Percentiles rank a stretch among this genome's conserved stretches.
phyloP scores from a whole-genome alignment of 306 rosid genomes.

The Vigna nakashimae region DNA sequence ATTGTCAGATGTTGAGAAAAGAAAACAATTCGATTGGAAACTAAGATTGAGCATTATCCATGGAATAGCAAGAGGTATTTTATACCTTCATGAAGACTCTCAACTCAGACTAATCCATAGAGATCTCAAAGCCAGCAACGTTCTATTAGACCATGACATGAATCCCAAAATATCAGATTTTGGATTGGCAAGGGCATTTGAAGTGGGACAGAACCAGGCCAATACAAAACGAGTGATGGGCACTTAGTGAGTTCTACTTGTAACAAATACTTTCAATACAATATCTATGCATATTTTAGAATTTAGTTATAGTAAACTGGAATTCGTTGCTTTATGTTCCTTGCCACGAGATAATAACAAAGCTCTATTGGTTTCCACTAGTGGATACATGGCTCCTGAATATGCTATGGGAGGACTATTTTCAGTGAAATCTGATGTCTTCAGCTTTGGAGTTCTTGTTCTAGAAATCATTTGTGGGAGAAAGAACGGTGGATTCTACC shows the following conservation, averaged over 20 bases:
- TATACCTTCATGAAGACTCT: slow-evolving; percentile 17
- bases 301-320: not conserved
- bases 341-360: not conserved
- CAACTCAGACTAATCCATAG: not conserved
- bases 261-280: not conserved
- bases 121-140: slow-evolving; percentile 17
- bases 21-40: not conserved
- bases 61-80: slow-evolving; percentile 7
- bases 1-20: not conserved
- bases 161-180: slow-evolving; percentile 3
- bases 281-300: not conserved
- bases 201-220: not conserved
- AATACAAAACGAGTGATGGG: not conserved
- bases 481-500: slow-evolving; percentile 35
- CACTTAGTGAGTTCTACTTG: not conserved
- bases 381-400: slow-evolving; percentile 62
- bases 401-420: slow-evolving; percentile 46
- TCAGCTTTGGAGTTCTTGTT: slow-evolving; percentile 46
- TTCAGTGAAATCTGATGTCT: not conserved
- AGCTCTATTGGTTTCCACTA: slow-evolving; percentile 22
- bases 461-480: slow-evolving; percentile 49
- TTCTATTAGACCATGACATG: not conserved
- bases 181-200: not conserved
- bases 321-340: not conserved
- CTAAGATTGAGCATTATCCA: slow-evolving; percentile 7